Evolutionary conservation across 129 eudicot species (phyloP), one percentile per base, ranked within the genome.

Genomic region (Lactuca saligna): DNA sequence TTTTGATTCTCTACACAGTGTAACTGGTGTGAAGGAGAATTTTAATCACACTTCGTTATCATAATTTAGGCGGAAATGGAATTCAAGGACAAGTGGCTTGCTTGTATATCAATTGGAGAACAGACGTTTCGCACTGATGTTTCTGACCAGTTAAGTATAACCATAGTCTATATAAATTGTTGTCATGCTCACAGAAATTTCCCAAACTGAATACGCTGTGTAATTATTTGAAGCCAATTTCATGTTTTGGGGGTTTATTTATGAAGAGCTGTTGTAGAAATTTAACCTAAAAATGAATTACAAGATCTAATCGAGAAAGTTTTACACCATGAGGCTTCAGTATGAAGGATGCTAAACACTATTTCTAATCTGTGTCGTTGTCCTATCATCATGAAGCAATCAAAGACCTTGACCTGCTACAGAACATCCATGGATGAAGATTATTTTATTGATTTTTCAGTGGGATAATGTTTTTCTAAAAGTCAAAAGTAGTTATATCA

Each of bases 61-160:
- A 17, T 37, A 50, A 25, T 85, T 38, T 54, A 91, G 98, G 98
- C 89, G 70, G 93, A 88, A 82, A 86, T 91, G 96, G 77, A 82
- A 33, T 79, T 91, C 58, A 88, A 88, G 87, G 98, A 91, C 78
- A 91, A 88, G 57, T 91, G 96, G 96, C 81, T 91, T 57, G 96
- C 96, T 17, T 91, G 98, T 71, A 68, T 91, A 39, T 82, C 98
- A 9, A 75, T 91, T 25, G 98, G 98, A 16, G 98, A 91, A 73
- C 98, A 91, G 80, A 88, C 98, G 5, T 91, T 80, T 69, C 89
- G 96, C 9, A 86, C 96, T 6, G 49, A 31, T 48, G 14, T 80
- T 39, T 88, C 96, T 77, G 83, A 88, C 42, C 84, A 88, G 98
- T 91, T 78, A 73, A 73, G 81, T 67, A 44, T 56, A 7, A 3